Evolutionary conservation across 2,329 filamentous ascomycete species (phyloP).

Genomic region (Nectriaceae sp.): DNA sequence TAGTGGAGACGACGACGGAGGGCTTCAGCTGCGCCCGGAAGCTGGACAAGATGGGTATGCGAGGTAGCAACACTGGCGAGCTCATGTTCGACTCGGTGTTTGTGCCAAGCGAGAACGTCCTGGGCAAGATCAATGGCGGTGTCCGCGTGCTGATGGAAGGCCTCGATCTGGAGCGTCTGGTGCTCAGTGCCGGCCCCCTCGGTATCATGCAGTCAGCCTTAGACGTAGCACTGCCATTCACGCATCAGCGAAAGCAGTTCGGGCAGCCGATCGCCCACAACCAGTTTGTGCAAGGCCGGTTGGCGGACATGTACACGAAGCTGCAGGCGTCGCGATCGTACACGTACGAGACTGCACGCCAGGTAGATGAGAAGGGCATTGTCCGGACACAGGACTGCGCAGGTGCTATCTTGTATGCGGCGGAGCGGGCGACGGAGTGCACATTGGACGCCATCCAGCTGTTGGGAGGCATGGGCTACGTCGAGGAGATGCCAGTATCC

Average conservation of each 20-base stretch:
- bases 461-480: constrained; percentile 92
- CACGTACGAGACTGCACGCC: constrained; percentile 79
- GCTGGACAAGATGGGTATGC: constrained; percentile 97
- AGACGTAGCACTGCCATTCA: constrained; percentile 84
- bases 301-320: constrained; percentile 98
- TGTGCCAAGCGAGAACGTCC: constrained; percentile 77
- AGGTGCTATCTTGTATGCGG: constrained; percentile 89
- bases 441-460: constrained; percentile 88
- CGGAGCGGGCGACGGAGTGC: constrained; percentile 85
- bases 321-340: constrained; percentile 82
- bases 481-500: constrained; percentile 92
- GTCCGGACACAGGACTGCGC: constrained; percentile 92
- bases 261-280: constrained; percentile 84
- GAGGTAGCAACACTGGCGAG: constrained; percentile 94
- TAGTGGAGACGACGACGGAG: constrained; percentile 70
- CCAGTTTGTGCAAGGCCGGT: constrained; percentile 88
- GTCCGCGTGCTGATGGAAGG: constrained; percentile 95
- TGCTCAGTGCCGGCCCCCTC: constrained; percentile 86
- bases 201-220: constrained; percentile 93
- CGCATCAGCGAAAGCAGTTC: constrained; percentile 89
- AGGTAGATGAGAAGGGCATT: constrained; percentile 73
- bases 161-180: constrained; percentile 88
- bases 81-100: constrained; percentile 90
- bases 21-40: constrained; percentile 90
- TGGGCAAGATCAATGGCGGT: constrained; percentile 79